Percentiles rank a stretch among this genome's conserved stretches.
phyloP scores from a whole-genome alignment of 208 protist genomes.

The Trypanosoma cruzi region DNA sequence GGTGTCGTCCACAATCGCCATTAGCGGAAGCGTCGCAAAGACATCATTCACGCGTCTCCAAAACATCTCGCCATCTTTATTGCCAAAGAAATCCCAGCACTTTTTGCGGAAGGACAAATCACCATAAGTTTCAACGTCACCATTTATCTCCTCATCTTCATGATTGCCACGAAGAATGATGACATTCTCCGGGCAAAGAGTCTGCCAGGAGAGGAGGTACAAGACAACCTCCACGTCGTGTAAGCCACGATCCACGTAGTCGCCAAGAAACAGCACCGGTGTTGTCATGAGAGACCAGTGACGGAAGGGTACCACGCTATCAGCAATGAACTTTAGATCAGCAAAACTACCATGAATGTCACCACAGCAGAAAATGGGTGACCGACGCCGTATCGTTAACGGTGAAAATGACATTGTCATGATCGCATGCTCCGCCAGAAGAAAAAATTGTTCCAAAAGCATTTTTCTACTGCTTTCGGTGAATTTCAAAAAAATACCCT shows the following conservation, averaged over 20 bases:
- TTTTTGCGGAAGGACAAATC: constrained; percentile 53
- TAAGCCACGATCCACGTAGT: constrained; percentile 96
- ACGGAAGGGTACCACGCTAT: constrained; percentile 43
- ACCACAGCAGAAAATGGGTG: constrained; percentile 67
- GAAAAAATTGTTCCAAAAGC: constrained; percentile 19
- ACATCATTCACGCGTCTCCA: constrained; percentile 72
- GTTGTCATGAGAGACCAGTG: constrained; percentile 52
- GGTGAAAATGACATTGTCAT: constrained; percentile 9
- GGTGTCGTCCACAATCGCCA: constrained; percentile 80
- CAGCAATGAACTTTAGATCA: constrained; percentile 46
- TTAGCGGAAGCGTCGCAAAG: constrained; percentile 76
- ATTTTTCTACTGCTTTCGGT: constrained; percentile 6
- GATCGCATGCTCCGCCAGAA: constrained; percentile 14
- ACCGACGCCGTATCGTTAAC: constrained; percentile 40
- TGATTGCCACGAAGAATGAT: constrained; percentile 90
- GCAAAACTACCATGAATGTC: constrained; percentile 77
- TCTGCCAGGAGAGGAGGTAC: constrained; percentile 67
- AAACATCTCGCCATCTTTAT: constrained; percentile 46
- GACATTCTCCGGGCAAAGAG: constrained; percentile 62
- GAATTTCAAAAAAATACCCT: constrained; percentile 17
- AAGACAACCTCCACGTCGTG: constrained; percentile 80
- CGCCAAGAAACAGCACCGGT: constrained; percentile 95
- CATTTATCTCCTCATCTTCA: constrained; percentile 81
- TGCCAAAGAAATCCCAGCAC: constrained; percentile 72
- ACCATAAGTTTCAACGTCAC: constrained; percentile 50